Evolutionary conservation across 345 rosid genomes (phyloP).

Genomic region (Bretschneidera sinensis): DNA sequence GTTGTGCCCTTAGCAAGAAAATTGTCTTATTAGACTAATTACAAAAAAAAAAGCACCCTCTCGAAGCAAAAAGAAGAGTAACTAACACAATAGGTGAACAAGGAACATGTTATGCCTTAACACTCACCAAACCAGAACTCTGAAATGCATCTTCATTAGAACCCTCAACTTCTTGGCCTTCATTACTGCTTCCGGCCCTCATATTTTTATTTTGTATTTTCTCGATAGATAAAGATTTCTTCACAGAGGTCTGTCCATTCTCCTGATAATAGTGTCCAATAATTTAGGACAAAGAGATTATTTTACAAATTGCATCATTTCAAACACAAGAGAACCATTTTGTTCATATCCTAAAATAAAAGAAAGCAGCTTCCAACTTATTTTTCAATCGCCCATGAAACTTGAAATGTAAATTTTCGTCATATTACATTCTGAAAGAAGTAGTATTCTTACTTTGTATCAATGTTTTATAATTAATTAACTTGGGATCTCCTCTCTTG

Average conservation of each 20-base stretch:
- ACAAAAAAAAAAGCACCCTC: too few relatives aligned
- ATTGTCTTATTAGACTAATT: too few relatives aligned
- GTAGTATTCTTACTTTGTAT: too few relatives aligned
- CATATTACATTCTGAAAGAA: neutral
- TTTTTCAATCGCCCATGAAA: neutral
- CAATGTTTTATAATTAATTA: too few relatives aligned
- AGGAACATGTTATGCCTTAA: neutral
- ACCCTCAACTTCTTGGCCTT: slow-evolving; percentile 19
- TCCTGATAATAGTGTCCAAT: slow-evolving; percentile 27
- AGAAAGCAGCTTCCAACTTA: neutral
- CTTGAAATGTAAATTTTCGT: neutral
- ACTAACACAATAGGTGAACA: neutral
- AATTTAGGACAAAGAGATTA: neutral
- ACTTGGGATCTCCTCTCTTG: too few relatives aligned
- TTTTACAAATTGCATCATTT: neutral
- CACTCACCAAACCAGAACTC: slow-evolving; percentile 24
- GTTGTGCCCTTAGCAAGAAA: neutral
- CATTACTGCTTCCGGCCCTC: slow-evolving; percentile 23
- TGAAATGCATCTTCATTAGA: slow-evolving; percentile 21
- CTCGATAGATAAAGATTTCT: slow-evolving; percentile 31
- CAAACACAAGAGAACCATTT: neutral
- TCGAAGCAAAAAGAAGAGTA: neutral
- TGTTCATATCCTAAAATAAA: neutral
- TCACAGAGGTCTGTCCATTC: slow-evolving; percentile 27
- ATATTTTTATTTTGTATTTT: slow-evolving; percentile 33